Evolutionary conservation across 495 filamentous ascomycete genomes (phyloP).

Genomic region (Lophiotrema nucula): DNA sequence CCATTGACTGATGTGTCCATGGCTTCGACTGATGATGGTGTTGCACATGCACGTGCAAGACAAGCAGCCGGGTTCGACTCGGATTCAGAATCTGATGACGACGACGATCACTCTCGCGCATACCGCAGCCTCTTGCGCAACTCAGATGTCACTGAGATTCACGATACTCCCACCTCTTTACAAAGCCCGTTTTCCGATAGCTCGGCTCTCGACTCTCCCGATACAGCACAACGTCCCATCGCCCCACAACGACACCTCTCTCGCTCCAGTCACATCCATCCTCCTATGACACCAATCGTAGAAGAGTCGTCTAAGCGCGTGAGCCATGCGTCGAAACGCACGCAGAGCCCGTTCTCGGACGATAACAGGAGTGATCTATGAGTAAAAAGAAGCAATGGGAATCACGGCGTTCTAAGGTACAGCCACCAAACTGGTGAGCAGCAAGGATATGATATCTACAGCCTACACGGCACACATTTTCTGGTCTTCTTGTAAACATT

Average conservation of each 20-base stretch:
- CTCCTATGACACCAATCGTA: slow-evolving; percentile 35
- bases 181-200: slow-evolving; percentile 38
- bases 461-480: background rate
- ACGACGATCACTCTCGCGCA: slow-evolving; percentile 30
- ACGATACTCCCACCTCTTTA: slow-evolving; percentile 21
- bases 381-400: background rate
- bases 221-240: slow-evolving; percentile 1
- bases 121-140: slow-evolving; percentile 30
- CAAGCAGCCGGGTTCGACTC: slow-evolving; percentile 18
- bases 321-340: slow-evolving; percentile 30
- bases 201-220: slow-evolving; percentile 18
- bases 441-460: slow-evolving; percentile 8
- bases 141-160: slow-evolving; percentile 32
- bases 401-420: slow-evolving; percentile 11
- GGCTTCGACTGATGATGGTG: slow-evolving; percentile 23
- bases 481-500: slow-evolving; percentile 7
- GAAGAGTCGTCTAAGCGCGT: slow-evolving; percentile 41
- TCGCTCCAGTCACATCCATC: slow-evolving; percentile 15
- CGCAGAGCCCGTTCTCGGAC: slow-evolving; percentile 35
- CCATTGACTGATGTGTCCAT: slow-evolving; percentile 33
- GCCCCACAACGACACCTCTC: slow-evolving; percentile 25
- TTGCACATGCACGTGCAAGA: slow-evolving; percentile 31
- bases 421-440: slow-evolving; percentile 21
- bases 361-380: slow-evolving; percentile 29
- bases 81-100: slow-evolving; percentile 32